Conservation (phyloP, 768 basidiomycete genomes). For the Rhodotorula kratochvilovae region DNA sequence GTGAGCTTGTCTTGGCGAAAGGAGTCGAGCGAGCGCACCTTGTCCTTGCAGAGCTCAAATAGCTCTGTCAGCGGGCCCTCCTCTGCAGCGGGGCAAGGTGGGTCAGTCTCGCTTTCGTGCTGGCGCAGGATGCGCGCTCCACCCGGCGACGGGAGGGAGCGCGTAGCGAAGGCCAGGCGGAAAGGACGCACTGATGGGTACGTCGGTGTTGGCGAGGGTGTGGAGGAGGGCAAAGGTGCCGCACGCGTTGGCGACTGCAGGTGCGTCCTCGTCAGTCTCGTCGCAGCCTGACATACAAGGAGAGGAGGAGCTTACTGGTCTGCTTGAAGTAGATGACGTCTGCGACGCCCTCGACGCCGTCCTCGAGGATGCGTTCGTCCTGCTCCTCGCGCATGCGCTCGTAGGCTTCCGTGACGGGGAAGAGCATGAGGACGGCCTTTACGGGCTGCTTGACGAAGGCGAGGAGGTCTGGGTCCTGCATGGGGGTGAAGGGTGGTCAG, state of each 20-base stretch:
- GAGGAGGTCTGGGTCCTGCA: constrained; percentile 58
- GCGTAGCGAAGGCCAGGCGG: background rate
- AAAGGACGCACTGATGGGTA: constrained; percentile 50
- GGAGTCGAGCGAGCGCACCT: background rate
- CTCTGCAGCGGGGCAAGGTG: constrained; percentile 1
- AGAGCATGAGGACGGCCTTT: constrained; percentile 78
- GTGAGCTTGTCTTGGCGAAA: background rate
- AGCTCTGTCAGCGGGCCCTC: constrained; percentile 31
- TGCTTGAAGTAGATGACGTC: constrained; percentile 84
- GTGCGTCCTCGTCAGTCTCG: too few relatives aligned
- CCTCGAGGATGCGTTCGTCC: constrained; percentile 58
- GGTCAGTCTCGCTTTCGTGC: background rate
- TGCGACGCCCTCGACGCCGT: constrained; percentile 56
- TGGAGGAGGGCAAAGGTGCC: constrained; percentile 84
- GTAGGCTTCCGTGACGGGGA: constrained; percentile 61
- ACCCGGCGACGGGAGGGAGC: too few relatives aligned
- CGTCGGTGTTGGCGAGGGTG: constrained; percentile 68
- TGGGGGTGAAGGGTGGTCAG: too few relatives aligned
- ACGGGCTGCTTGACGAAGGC: constrained; percentile 66
- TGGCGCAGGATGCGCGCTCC: background rate
- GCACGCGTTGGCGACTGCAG: constrained; percentile 67
- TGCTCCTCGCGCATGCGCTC: constrained; percentile 58
- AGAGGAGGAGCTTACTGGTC: constrained; percentile 46
- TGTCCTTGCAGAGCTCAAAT: constrained; percentile 26
- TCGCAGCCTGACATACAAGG: too few relatives aligned